A percentile compares a stretch with the other conserved stretches of the same genome.
phyloP scores from a whole-genome alignment of 108 stramenopile genomes.

The Cylindrotheca closterium region DNA sequence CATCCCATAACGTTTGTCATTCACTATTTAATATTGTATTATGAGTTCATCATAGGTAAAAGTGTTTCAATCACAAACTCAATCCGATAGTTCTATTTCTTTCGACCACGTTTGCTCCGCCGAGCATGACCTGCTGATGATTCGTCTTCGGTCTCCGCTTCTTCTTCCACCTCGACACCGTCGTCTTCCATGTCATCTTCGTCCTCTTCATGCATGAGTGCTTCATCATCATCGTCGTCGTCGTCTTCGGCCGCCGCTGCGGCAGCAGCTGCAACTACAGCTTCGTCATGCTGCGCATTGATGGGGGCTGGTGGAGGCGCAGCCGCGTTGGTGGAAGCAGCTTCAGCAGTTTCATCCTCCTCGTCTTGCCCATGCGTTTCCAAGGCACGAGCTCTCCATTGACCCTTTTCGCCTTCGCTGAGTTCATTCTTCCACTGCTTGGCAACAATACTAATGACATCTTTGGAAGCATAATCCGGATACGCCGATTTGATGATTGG shows the following conservation, averaged over 20 bases:
- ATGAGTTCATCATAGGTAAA: too few relatives aligned
- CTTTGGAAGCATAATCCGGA: conserved; percentile 32
- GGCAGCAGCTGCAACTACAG: conserved; percentile 7
- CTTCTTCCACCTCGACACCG: conserved; percentile 3
- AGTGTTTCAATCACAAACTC: too few relatives aligned
- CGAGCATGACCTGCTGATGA: conserved; percentile 15
- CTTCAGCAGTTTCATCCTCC: conserved; percentile 1
- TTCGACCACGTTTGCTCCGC: conserved; percentile 7
- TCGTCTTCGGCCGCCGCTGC: conserved; percentile 15
- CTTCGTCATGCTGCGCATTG: not conserved
- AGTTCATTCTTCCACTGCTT: conserved; percentile 39
- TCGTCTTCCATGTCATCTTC: conserved; percentile 25
- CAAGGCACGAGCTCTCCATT: conserved; percentile 40
- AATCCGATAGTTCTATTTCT: too few relatives aligned
- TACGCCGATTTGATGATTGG: conserved; percentile 30
- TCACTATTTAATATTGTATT: too few relatives aligned
- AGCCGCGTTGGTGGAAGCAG: not conserved
- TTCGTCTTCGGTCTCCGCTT: conserved; percentile 9
- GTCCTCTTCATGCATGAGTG: conserved; percentile 12
- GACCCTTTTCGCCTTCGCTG: conserved; percentile 16
- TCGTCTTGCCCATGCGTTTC: conserved; percentile 13
- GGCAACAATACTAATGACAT: conserved; percentile 44
- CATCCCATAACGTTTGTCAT: too few relatives aligned
- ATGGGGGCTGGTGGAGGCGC: not conserved
- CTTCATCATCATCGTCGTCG: conserved; percentile 27